Evolutionary conservation across 2,329 filamentous ascomycete genomes (phyloP).

Genomic region (Phoma herbarum): DNA sequence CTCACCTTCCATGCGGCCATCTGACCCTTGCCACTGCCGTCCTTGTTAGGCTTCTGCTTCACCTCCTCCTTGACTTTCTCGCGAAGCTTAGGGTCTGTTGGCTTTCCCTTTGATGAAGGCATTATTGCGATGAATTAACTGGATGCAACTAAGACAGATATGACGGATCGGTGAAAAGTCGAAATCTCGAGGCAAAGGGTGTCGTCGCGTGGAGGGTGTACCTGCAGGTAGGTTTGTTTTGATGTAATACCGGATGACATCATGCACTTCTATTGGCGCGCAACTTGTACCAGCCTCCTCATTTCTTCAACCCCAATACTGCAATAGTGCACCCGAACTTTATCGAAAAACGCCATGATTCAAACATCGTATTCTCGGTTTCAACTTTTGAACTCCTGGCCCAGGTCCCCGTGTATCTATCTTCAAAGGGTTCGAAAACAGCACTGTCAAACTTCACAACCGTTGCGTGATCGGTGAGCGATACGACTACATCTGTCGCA

Average conservation of each 20-base stretch:
- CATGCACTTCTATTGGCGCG: conserved; percentile 27
- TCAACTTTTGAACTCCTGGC: not conserved
- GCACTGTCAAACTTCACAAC: not conserved
- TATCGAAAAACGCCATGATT: conserved; percentile 7
- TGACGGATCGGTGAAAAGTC: conserved; percentile 1
- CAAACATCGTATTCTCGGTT: not conserved
- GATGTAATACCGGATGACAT: conserved; percentile 29
- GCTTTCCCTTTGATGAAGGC: conserved; percentile 57
- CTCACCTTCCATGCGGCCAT: conserved; percentile 60
- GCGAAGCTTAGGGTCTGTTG: conserved; percentile 56
- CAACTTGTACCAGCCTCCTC: conserved; percentile 16
- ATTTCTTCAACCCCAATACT: conserved; percentile 10
- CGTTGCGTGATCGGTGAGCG: not conserved
- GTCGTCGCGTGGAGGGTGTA: conserved; percentile 20
- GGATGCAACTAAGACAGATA: not conserved
- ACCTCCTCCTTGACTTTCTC: conserved; percentile 58
- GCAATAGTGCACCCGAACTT: conserved; percentile 15
- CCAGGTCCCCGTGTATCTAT: not conserved
- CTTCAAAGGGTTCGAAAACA: not conserved
- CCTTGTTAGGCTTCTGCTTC: conserved; percentile 57
- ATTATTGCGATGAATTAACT: conserved; percentile 32
- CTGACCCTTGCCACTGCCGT: conserved; percentile 57
- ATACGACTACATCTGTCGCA: not conserved
- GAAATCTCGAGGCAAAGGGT: conserved; percentile 5
- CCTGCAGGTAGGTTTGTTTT: conserved; percentile 28